Conservation (phyloP, 106 monocot genomes). For the Dendrobium nobile region DNA sequence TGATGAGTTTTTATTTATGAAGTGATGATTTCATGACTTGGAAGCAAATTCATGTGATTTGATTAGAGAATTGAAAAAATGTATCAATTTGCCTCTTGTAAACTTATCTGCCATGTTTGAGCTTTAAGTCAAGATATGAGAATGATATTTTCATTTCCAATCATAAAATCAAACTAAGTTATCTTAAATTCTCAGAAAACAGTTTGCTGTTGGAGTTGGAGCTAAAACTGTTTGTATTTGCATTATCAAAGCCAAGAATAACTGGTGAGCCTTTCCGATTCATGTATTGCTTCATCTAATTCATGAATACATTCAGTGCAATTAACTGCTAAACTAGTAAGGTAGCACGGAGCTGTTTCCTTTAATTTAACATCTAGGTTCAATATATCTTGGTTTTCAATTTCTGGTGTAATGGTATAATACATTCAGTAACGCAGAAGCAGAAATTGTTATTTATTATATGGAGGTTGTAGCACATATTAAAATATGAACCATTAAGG, state of each 20-base stretch:
- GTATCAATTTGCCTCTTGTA: background rate
- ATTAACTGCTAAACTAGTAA: constrained; percentile 4
- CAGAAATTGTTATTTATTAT: background rate
- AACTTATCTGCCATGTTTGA: background rate
- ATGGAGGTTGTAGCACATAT: background rate
- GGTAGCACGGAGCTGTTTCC: background rate
- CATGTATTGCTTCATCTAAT: background rate
- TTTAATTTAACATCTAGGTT: background rate
- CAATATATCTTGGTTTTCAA: background rate
- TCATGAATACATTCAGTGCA: background rate
- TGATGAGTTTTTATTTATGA: background rate
- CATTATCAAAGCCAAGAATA: constrained; percentile 94
- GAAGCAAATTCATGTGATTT: background rate
- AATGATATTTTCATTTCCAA: background rate
- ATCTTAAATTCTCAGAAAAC: constrained; percentile 66
- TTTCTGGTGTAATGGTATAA: background rate
- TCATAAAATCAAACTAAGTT: background rate
- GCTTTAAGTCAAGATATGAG: constrained; percentile 1
- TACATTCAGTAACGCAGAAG: background rate
- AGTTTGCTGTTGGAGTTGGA: constrained; percentile 99
- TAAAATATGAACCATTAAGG: background rate
- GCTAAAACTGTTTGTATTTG: constrained; percentile 95
- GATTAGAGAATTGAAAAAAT: background rate
- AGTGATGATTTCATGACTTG: background rate
- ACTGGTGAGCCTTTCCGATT: constrained; percentile 56